These are phyloP conservation scores for Lentinula detonsa DNA, from an alignment of 768 basidiomycete genomes.

Conservation along the genomic window DNA sequence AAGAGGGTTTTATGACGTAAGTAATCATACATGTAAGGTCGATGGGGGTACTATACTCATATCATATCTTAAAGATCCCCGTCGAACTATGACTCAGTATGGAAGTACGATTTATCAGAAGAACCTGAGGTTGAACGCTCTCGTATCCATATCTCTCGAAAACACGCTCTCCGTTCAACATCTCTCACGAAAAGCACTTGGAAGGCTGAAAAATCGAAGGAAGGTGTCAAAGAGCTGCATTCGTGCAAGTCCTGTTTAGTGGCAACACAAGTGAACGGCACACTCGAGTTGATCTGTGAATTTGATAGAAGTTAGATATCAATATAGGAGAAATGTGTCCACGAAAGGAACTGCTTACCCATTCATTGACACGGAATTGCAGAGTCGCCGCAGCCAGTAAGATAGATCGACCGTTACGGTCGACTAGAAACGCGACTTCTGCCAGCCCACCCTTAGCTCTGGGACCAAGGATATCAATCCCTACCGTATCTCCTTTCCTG, in stretches of 20 bases:
- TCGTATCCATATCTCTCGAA: constrained; percentile 34
- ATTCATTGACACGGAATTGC: constrained; percentile 11
- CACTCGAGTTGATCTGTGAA: background rate
- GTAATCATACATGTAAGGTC: background rate
- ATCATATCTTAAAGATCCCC: too few relatives aligned
- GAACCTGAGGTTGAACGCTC: background rate
- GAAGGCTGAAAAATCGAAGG: constrained; percentile 11
- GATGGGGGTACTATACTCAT: too few relatives aligned
- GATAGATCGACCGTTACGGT: constrained; percentile 14
- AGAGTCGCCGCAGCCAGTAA: constrained; percentile 4
- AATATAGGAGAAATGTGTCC: too few relatives aligned
- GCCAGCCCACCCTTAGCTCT: background rate
- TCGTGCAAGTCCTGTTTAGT: background rate
- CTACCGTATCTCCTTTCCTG: constrained; percentile 21
- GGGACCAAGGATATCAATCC: constrained; percentile 17
- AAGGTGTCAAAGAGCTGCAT: background rate
- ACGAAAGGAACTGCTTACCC: constrained; percentile 11
- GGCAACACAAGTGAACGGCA: background rate
- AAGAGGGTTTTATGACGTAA: constrained; percentile 22
- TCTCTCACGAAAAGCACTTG: constrained; percentile 20
- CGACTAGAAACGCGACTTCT: constrained; percentile 23
- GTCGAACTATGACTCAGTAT: background rate
- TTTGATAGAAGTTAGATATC: background rate
- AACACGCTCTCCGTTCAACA: constrained; percentile 24
- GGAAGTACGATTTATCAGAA: background rate